These are phyloP conservation scores for Dittrichia graveolens DNA, from an alignment of 129 eudicot species.

Conservation along the genomic window DNA sequence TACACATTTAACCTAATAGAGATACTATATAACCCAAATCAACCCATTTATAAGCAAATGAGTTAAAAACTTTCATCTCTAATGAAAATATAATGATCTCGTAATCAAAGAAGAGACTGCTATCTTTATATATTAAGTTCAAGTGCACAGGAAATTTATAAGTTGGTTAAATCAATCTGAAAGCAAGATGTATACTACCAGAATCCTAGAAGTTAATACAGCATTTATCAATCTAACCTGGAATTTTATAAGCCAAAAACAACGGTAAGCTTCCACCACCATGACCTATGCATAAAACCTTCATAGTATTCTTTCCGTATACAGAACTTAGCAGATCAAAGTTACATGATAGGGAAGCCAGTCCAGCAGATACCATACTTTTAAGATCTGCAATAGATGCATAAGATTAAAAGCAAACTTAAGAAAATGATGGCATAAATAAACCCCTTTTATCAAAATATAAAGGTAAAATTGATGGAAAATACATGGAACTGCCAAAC, in stretches of 20 bases:
- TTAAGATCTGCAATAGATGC: conserved; percentile 61
- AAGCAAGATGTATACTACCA: background rate
- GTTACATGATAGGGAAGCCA: conserved; percentile 60
- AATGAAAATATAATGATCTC: background rate
- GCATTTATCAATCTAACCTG: conserved; percentile 47
- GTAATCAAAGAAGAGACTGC: conserved; percentile 1
- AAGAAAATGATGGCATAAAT: background rate
- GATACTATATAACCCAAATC: background rate
- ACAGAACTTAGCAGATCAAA: conserved; percentile 58
- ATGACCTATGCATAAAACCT: conserved; percentile 84
- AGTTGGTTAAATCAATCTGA: conserved; percentile 11
- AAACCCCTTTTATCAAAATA: background rate
- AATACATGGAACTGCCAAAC: conserved; percentile 94
- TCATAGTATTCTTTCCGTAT: conserved; percentile 56
- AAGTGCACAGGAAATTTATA: background rate
- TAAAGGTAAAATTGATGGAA: background rate
- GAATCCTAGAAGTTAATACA: background rate
- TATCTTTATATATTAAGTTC: conserved; percentile 4
- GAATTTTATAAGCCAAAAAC: conserved; percentile 73
- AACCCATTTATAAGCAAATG: background rate
- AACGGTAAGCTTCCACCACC: conserved; percentile 98
- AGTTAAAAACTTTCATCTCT: background rate
- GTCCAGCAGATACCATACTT: conserved; percentile 89
- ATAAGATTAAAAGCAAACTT: background rate
- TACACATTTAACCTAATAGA: background rate